Base-by-base conservation (phyloP, 2,329 filamentous ascomycete species). In the Dactylellina haptotyla region DNA sequence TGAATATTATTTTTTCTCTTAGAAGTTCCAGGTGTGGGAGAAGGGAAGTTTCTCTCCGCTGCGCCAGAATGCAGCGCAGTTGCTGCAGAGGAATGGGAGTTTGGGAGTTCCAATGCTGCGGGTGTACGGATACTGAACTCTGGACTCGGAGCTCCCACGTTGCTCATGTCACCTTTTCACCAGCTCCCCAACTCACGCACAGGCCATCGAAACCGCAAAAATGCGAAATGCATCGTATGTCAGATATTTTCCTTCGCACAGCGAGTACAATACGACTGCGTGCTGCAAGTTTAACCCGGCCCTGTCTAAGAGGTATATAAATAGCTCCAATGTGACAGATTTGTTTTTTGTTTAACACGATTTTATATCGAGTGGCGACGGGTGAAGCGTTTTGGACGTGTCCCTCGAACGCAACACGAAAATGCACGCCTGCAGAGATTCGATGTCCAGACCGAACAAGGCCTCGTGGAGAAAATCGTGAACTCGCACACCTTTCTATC, bases 271-370 rank as follows among this genome's bases (percentile, higher is more conserved):
- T 51, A 14, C 2, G 1, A 50, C 43, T 67, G 54, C 63, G 54
- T 67, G 63, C 43, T 67, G 45, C 53, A 58, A 46, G 20, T 51
- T 45, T 46, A 20, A 34, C 32, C 37, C 51, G 32, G 63, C 63
- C 63, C 63, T 67, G 53, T 25, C 43, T 26, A 43, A 23, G 32
- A 20, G 28, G n/a, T 18, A 45, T 59, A 67, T 67, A 67, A 67
- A 67, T 67, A 67, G 63, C 32, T 39, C 45, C 39, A 30, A 25
- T 46, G 51, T 48, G 28, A 66, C 34, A n/a, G 32, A 23, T 12
- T 25, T 26, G 20, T 48, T 48, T 30, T 4, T 48, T 25, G 18
- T 25, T n/a, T 45, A 58, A 20, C 14, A 3, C 18, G 37, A 41
- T 39, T 41, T 14, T 41, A 41, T 41, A 41, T 41, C 37, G 37